These are phyloP conservation scores for Talaromyces sp. DNA, from an alignment of 2,329 filamentous ascomycete species.

Conservation along the genomic window DNA sequence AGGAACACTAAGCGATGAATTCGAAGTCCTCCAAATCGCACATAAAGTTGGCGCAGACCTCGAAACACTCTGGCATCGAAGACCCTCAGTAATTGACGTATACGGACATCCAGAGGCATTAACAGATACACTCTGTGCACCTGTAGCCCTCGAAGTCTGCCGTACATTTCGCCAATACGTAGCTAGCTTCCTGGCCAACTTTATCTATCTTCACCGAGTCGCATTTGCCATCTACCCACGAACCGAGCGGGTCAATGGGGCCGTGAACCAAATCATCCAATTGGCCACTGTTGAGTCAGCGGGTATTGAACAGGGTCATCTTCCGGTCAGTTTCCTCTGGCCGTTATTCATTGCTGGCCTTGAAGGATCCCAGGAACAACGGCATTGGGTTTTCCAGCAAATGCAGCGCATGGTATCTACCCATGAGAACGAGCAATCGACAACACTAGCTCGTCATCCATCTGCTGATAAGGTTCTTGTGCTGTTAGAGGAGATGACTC, in stretches of 20 bases:
- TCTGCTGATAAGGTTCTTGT: conserved; percentile 34
- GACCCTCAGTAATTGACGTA: conserved; percentile 36
- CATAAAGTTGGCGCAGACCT: conserved; percentile 40
- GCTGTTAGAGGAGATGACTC: conserved; percentile 38
- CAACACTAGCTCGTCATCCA: conserved; percentile 29
- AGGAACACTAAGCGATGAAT: conserved; percentile 41
- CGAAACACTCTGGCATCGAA: conserved; percentile 37
- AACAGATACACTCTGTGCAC: conserved; percentile 26
- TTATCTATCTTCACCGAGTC: conserved; percentile 41
- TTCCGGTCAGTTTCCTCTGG: conserved; percentile 39
- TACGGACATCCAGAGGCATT: conserved; percentile 34
- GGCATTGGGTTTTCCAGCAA: conserved; percentile 36
- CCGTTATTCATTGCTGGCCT: conserved; percentile 39
- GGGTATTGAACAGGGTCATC: conserved; percentile 12
- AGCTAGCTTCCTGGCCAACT: conserved; percentile 39
- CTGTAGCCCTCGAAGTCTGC: conserved; percentile 32
- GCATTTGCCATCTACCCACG: conserved; percentile 42
- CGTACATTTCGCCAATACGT: conserved; percentile 38
- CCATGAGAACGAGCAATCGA: conserved; percentile 9
- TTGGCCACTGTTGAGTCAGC: conserved; percentile 33
- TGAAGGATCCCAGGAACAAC: conserved; percentile 35
- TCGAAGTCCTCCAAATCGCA: conserved; percentile 42
- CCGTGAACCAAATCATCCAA: conserved; percentile 40
- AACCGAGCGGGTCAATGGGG: conserved; percentile 39
- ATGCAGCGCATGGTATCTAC: conserved; percentile 36